Base-by-base conservation (phyloP, 2,329 filamentous ascomycete species). In the Pseudogymnoascus sp. region DNA sequence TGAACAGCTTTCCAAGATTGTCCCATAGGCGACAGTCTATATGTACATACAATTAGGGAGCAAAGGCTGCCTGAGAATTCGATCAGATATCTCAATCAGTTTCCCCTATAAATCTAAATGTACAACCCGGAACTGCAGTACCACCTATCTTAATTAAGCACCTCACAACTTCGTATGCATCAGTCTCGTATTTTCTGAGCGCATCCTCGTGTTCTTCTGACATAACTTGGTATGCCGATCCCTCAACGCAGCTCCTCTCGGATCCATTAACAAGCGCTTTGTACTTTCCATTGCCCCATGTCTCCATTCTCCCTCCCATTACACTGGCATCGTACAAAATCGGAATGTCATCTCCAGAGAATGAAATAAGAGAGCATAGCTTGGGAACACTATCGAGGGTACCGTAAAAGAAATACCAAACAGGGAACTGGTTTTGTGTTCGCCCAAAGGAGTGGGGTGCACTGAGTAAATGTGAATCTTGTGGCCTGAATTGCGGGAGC, bases 341-440 rank as follows among this genome's bases (percentile, higher is more conserved):
- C 0, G 72, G 72, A 23, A 66, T 59, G 8, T 69, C 49, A 2
- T 69, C 61, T 25, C 65, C 63, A 1, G 59, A 11, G 8, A 76
- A 64, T 2, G 68, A 67, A 11, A 78, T 68, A 0, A 77, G 69
- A 14, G 71, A 66, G 5, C 61, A 62, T 1, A 79, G 71, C 4
- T 75, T 63, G 0, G 61, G 63, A 0, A 70, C 60, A 8, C 76
- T 69, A 1, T 68, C 72, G 2, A 78, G 69, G 0, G 73, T 77
- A 11, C 76, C 75, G 64, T 79, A 78, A 65, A 78, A 77, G 68
- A 78, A 79, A 65, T 78, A 78, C 71, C 72, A 77, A 0, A 80
- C 74, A 0, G 70, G 67, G 40, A 63, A 66, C 36, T 65, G 38
- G 18, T 63, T 25, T 59, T 66, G 63, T 14, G 28, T 12, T 16